Conservation (phyloP, 495 filamentous ascomycete genomes). For the Stereocaulon alpinum region DNA sequence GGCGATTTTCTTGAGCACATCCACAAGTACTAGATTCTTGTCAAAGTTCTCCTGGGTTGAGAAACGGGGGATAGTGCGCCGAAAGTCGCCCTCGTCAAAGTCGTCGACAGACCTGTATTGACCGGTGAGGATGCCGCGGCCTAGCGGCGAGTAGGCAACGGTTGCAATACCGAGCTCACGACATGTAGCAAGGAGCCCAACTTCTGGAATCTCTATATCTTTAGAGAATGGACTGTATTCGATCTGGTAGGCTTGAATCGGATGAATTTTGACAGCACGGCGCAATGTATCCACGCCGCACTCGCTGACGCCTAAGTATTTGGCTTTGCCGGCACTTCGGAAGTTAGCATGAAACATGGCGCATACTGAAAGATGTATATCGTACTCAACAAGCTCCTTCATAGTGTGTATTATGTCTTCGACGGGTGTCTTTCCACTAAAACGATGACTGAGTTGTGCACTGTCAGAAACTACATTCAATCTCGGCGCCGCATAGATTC, state of each 20-base stretch:
- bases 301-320: conserved; percentile 44
- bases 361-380: no score
- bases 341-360: not conserved
- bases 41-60: conserved; percentile 42
- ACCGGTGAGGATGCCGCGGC: conserved; percentile 48
- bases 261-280: conserved; percentile 48
- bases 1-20: conserved; percentile 35
- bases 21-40: conserved; percentile 40
- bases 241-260: conserved; percentile 49
- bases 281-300: conserved; percentile 45
- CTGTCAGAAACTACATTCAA: no score
- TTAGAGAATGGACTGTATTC: conserved; percentile 53
- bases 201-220: conserved; percentile 44
- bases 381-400: conserved; percentile 25
- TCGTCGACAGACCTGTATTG: conserved; percentile 34
- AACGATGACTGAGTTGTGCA: conserved; percentile 40
- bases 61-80: conserved; percentile 40
- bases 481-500: no score
- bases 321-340: conserved; percentile 41
- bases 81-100: conserved; percentile 33
- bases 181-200: conserved; percentile 41
- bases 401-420: conserved; percentile 52
- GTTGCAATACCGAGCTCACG: conserved; percentile 52
- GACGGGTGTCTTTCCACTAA: conserved; percentile 45
- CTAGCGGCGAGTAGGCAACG: conserved; percentile 53